These are phyloP conservation scores for Komagataella mondaviorum DNA, from an alignment of 805 yeast species.

Conservation along the genomic window DNA sequence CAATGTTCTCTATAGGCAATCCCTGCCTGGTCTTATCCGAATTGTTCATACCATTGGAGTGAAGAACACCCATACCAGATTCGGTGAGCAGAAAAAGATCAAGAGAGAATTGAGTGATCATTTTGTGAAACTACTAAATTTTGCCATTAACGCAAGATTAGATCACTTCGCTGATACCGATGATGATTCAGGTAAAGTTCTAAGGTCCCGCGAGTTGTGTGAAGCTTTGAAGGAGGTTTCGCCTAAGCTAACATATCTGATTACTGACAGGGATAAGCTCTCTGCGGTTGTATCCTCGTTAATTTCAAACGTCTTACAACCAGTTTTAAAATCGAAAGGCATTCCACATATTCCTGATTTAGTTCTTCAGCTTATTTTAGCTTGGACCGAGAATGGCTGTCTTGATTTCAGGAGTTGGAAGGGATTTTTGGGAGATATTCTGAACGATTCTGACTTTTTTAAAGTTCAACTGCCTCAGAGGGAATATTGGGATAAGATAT, in stretches of 20 bases:
- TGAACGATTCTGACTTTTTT: slow-evolving; percentile 51
- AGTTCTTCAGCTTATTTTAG: slow-evolving; percentile 29
- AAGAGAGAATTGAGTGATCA: slow-evolving; percentile 33
- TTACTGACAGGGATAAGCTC: slow-evolving; percentile 52
- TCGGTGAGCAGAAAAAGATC: slow-evolving; percentile 46
- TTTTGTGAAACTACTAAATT: slow-evolving; percentile 17
- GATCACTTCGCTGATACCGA: not conserved
- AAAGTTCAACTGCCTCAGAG: slow-evolving; percentile 14
- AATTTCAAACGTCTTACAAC: slow-evolving; percentile 36
- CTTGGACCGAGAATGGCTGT: slow-evolving; percentile 1
- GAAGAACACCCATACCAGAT: slow-evolving; percentile 44
- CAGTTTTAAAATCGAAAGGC: slow-evolving; percentile 33
- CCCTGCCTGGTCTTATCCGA: slow-evolving; percentile 40
- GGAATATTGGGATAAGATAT: slow-evolving; percentile 37
- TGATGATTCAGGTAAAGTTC: not conserved
- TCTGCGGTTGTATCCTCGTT: slow-evolving; percentile 34
- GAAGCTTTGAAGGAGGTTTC: slow-evolving; percentile 24
- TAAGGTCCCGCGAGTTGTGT: slow-evolving; percentile 20
- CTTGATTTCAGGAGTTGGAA: slow-evolving; percentile 33
- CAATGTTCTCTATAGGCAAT: slow-evolving; percentile 27
- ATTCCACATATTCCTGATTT: slow-evolving; percentile 23
- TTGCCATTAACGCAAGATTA: slow-evolving; percentile 1
- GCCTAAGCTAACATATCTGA: slow-evolving; percentile 24
- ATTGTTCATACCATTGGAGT: slow-evolving; percentile 36
- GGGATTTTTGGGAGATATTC: slow-evolving; percentile 43